Percentiles rank a stretch among this genome's conserved stretches.
Conservation (phyloP, 192 early-diverging fungal genomes). For the Backusella circina region DNA sequence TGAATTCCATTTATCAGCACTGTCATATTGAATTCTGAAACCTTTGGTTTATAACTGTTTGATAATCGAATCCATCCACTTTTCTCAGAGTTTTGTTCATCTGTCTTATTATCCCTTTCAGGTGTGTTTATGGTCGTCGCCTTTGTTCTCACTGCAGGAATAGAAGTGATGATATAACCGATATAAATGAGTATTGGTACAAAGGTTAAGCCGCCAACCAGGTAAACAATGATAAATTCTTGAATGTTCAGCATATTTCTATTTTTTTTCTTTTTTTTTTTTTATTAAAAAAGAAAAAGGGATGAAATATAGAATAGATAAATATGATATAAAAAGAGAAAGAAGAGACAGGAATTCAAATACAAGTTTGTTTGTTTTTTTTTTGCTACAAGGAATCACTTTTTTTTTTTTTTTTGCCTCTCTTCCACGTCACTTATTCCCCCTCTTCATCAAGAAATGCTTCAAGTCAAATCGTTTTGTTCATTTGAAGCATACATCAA, state of each 20-base stretch:
- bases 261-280: neutral
- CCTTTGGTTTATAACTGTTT: neutral
- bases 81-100: conserved; percentile 10
- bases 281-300: neutral
- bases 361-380: neutral
- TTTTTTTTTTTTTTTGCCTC: neutral
- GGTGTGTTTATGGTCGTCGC: neutral
- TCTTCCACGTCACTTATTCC: no score
- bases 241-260: neutral
- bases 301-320: neutral
- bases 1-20: conserved; percentile 8
- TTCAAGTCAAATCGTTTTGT: no score
- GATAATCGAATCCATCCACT: conserved; percentile 31
- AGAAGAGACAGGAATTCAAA: neutral
- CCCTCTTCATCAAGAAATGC: no score
- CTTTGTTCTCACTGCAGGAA: neutral
- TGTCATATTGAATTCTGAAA: conserved; percentile 4
- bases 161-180: conserved; percentile 1
- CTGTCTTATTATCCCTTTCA: neutral
- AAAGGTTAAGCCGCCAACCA: conserved; percentile 41
- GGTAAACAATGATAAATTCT: conserved; percentile 31
- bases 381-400: neutral
- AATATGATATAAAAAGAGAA: neutral
- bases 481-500: no score
- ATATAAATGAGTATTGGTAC: conserved; percentile 30